Evolutionary conservation across 2,329 filamentous ascomycete genomes (phyloP).

Genomic region (Sporothrix pseudoabietina): DNA sequence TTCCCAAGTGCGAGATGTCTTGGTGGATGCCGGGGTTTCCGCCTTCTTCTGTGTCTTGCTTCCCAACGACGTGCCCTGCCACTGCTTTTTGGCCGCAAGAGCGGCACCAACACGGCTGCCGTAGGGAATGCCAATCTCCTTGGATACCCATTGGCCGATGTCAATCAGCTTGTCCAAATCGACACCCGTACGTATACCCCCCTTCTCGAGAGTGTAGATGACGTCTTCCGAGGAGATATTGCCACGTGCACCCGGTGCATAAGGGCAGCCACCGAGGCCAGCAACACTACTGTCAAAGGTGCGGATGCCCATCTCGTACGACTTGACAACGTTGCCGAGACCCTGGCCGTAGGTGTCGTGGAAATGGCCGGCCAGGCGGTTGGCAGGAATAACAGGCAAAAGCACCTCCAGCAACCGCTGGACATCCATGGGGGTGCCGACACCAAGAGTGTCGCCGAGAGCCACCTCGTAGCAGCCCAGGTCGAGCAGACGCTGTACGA

Average conservation of each 20-base stretch:
- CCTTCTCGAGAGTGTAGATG: slow-evolving; percentile 73
- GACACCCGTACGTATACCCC: slow-evolving; percentile 75
- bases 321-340: slow-evolving; percentile 75
- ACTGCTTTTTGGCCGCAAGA: slow-evolving; percentile 3
- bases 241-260: slow-evolving; percentile 80
- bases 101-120: slow-evolving; percentile 62
- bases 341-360: slow-evolving; percentile 89
- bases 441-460: slow-evolving; percentile 89
- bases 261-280: slow-evolving; percentile 82
- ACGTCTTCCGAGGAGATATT: slow-evolving; percentile 85
- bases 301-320: slow-evolving; percentile 73
- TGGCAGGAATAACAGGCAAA: slow-evolving; percentile 64
- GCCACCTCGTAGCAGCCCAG: slow-evolving; percentile 91
- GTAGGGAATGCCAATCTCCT: slow-evolving; percentile 62
- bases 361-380: slow-evolving; percentile 79
- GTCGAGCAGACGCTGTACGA: slow-evolving; percentile 71
- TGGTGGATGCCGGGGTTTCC: background rate
- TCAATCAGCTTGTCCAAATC: slow-evolving; percentile 66
- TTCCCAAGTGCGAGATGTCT: background rate
- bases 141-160: slow-evolving; percentile 72
- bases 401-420: slow-evolving; percentile 64
- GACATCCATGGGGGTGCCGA: slow-evolving; percentile 66
- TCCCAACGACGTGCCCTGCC: background rate
- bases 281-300: slow-evolving; percentile 80
- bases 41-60: background rate